These are phyloP conservation scores for Trichoderma gamsii DNA, from an alignment of 495 filamentous ascomycete genomes.

Conservation along the genomic window DNA sequence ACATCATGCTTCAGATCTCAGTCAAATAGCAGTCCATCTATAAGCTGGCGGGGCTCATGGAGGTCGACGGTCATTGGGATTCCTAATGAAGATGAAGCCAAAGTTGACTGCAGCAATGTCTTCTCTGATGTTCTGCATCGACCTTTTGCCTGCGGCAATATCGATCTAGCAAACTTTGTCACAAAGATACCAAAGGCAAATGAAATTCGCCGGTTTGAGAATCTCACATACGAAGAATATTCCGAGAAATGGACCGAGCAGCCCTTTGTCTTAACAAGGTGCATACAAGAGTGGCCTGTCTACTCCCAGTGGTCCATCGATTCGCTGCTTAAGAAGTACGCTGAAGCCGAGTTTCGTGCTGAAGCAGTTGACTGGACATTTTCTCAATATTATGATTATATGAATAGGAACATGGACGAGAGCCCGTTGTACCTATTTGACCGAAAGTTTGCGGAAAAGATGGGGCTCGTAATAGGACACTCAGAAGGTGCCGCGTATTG, in stretches of 20 bases:
- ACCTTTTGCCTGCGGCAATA: constrained; percentile 84
- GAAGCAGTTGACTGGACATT: constrained; percentile 94
- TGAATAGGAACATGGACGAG: constrained; percentile 77
- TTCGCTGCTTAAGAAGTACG: constrained; percentile 55
- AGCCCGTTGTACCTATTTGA: constrained; percentile 94
- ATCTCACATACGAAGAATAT: constrained; percentile 70
- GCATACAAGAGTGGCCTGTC: constrained; percentile 78
- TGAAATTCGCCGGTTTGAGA: constrained; percentile 59
- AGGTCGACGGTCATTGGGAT: constrained; percentile 68
- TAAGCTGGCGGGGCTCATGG: constrained; percentile 85
- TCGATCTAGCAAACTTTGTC: constrained; percentile 57
- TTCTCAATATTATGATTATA: constrained; percentile 72
- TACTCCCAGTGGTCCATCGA: constrained; percentile 69
- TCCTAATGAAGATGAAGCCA: constrained; percentile 40
- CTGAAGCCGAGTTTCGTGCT: constrained; percentile 67
- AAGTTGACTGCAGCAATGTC: constrained; percentile 67
- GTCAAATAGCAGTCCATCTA: constrained; percentile 18
- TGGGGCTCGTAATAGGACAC: constrained; percentile 58
- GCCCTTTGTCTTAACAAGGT: constrained; percentile 83
- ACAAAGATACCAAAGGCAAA: constrained; percentile 67
- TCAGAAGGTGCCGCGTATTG: constrained; percentile 58
- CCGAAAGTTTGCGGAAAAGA: constrained; percentile 79
- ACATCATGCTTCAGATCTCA: not conserved
- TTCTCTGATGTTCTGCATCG: constrained; percentile 89
- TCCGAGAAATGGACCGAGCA: constrained; percentile 65